These are phyloP conservation scores for Penicillium paxilli DNA, from an alignment of 495 filamentous ascomycete species.

Conservation along the genomic window DNA sequence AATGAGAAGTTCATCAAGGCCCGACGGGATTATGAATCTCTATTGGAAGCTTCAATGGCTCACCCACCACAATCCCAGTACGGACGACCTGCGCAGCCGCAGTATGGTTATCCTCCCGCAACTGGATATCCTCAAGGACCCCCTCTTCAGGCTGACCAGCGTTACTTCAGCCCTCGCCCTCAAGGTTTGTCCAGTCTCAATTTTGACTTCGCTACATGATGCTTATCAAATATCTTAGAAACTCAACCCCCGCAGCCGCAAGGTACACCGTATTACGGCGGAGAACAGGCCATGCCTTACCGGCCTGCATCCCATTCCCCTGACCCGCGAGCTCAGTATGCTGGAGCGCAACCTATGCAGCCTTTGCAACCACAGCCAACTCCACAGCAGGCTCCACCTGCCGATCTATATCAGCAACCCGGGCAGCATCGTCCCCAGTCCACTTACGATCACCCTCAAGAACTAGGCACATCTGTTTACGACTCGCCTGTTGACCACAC, in stretches of 20 bases:
- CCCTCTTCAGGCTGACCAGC: conserved; percentile 55
- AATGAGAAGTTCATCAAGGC: conserved; percentile 99
- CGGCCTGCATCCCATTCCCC: conserved; percentile 43
- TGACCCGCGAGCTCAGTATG: conserved; percentile 43
- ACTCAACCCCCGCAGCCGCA: conserved; percentile 30
- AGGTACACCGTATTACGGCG: conserved; percentile 33
- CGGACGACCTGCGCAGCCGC: conserved; percentile 60
- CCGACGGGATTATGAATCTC: conserved; percentile 88
- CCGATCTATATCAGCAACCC: conserved; percentile 41
- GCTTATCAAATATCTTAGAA: conserved; percentile 15
- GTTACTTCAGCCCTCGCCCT: conserved; percentile 67
- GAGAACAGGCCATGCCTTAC: conserved; percentile 37
- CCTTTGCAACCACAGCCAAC: conserved; percentile 34
- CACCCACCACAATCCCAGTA: conserved; percentile 77
- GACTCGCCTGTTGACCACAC: conserved; percentile 69
- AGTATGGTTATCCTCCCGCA: conserved; percentile 63
- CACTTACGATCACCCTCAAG: conserved; percentile 76
- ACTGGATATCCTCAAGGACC: conserved; percentile 50
- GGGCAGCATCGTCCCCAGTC: conserved; percentile 63
- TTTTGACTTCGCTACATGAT: not conserved
- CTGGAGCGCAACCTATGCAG: conserved; percentile 30
- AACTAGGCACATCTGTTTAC: conserved; percentile 81
- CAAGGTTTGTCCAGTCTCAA: conserved; percentile 40
- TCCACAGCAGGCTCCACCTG: conserved; percentile 36
- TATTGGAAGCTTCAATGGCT: conserved; percentile 96